A percentile compares a stretch with the other conserved stretches of the same genome.
These are phyloP conservation scores for Globisporangium nunn DNA, from an alignment of 352 stramenopile species.

Conservation along the genomic window DNA sequence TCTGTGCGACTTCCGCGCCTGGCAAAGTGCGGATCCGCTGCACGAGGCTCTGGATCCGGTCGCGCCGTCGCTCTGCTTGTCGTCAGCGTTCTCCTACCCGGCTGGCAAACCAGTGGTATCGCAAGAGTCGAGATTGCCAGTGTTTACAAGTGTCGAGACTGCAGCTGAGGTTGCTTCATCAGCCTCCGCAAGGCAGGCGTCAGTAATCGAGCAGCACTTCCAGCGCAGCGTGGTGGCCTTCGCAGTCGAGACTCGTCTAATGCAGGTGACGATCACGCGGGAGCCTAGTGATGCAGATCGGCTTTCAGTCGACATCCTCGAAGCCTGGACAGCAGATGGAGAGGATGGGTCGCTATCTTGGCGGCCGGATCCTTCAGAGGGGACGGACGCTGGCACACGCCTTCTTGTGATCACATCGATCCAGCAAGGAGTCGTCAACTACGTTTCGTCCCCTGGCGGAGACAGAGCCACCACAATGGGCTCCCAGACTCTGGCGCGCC, in stretches of 20 bases:
- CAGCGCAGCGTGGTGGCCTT: constrained; percentile 1
- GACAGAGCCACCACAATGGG: too few relatives aligned
- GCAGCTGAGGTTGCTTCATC: neutral
- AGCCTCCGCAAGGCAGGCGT: neutral
- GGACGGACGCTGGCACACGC: neutral
- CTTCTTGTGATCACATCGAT: constrained; percentile 1
- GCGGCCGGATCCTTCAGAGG: neutral
- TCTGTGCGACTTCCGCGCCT: constrained; percentile 23
- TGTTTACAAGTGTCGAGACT: neutral
- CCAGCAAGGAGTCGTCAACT: neutral
- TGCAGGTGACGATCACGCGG: constrained; percentile 6
- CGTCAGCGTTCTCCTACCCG: constrained; percentile 27
- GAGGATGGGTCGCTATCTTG: neutral
- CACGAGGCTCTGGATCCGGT: neutral
- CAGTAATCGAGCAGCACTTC: constrained; percentile 2
- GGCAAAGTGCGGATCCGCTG: constrained; percentile 13
- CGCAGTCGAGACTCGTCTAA: neutral
- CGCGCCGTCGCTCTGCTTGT: constrained; percentile 19
- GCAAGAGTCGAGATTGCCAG: neutral
- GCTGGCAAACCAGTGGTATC: neutral
- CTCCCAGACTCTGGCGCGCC: neutral
- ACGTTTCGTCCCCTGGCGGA: neutral
- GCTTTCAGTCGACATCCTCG: constrained; percentile 4
- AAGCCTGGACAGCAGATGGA: constrained; percentile 5
- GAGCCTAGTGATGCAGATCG: neutral